These are phyloP conservation scores for Leucogyrophana mollusca DNA, from an alignment of 768 basidiomycete genomes.

Conservation along the genomic window DNA sequence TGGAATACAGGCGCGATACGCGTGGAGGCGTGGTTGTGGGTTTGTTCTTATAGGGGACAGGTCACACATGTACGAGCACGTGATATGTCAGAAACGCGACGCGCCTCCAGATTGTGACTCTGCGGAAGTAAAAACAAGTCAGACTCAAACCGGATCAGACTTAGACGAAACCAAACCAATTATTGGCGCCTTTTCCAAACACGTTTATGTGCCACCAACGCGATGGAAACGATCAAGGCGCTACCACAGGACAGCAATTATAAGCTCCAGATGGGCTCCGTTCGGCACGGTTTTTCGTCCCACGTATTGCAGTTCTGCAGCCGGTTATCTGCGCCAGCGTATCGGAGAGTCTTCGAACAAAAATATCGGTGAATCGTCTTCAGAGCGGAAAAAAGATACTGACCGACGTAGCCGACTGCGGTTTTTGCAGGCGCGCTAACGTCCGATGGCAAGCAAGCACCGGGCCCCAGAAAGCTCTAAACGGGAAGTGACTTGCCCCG, in stretches of 20 bases:
- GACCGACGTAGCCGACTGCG: too few species aligned
- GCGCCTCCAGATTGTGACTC: slow-evolving; percentile 1
- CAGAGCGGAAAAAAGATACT: not conserved
- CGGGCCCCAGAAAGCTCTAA: not conserved
- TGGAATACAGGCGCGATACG: not conserved
- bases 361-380: not conserved
- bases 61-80: slow-evolving; percentile 7
- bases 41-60: slow-evolving; percentile 3
- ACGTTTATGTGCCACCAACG: too few species aligned
- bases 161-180: not conserved
- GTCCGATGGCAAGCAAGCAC: not conserved
- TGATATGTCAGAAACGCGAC: not conserved
- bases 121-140: slow-evolving; percentile 6
- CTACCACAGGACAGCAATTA: too few species aligned
- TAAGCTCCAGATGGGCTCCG: too few species aligned
- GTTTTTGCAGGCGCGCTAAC: too few species aligned
- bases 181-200: too few species aligned
- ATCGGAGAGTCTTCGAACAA: too few species aligned
- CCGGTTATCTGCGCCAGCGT: too few species aligned
- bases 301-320: too few species aligned
- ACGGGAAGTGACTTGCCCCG: not conserved
- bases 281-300: too few species aligned
- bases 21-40: not conserved
- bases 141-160: not conserved
- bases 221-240: too few species aligned